Percentiles rank a stretch among this genome's conserved stretches.
phyloP scores from a whole-genome alignment of 2,329 filamentous ascomycete species.

The Cytospora chrysosperma region DNA sequence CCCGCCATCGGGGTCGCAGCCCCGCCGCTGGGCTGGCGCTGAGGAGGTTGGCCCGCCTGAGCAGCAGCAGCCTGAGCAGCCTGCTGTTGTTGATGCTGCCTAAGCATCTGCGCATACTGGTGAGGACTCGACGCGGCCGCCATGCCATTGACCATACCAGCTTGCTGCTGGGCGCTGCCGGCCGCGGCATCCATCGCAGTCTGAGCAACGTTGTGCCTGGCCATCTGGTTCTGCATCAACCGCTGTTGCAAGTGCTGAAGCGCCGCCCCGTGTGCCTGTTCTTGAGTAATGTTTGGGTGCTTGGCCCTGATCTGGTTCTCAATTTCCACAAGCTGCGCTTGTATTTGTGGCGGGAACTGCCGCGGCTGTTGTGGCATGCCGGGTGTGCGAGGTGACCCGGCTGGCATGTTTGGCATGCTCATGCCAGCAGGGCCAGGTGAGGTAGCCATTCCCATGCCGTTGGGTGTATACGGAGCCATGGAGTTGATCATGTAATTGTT shows the following conservation, averaged over 20 bases:
- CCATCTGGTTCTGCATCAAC: conserved; percentile 39
- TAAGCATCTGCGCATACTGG: conserved; percentile 58
- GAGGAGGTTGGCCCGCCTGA: conserved; percentile 23
- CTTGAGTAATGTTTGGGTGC: conserved; percentile 50
- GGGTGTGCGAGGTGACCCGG: conserved; percentile 41
- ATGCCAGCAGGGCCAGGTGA: conserved; percentile 43
- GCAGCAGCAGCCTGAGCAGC: conserved; percentile 34
- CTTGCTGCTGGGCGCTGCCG: conserved; percentile 47
- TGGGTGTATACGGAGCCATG: conserved; percentile 48
- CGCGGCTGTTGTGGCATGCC: conserved; percentile 30
- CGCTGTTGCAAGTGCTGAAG: conserved; percentile 43
- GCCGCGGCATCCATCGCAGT: conserved; percentile 57
- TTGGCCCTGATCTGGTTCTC: conserved; percentile 52
- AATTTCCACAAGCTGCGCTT: conserved; percentile 50
- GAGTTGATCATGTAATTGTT: conserved; percentile 53
- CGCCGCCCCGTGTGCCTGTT: conserved; percentile 51
- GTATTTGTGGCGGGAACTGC: conserved; percentile 46
- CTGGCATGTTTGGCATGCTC: conserved; percentile 46
- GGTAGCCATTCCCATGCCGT: conserved; percentile 43
- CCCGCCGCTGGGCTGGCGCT: conserved; percentile 22
- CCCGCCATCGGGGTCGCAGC: conserved; percentile 20
- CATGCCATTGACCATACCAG: conserved; percentile 49
- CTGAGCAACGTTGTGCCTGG: conserved; percentile 42
- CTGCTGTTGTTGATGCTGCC: conserved; percentile 56
- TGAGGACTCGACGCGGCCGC: conserved; percentile 52